Conservation (phyloP, 2,329 filamentous ascomycete genomes). For the Fusarium sp. region DNA sequence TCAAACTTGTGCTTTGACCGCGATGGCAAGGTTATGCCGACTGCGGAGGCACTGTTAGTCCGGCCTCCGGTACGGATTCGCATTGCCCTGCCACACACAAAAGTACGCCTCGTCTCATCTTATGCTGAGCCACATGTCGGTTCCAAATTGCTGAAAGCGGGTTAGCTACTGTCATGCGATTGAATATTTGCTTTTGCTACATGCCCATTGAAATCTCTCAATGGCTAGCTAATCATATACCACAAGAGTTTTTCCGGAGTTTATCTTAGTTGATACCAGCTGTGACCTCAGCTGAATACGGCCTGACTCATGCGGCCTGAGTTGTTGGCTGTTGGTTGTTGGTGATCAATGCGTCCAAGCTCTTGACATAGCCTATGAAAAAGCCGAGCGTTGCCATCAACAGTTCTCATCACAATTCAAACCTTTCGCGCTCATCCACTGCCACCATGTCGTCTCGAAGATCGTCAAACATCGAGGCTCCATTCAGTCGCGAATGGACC, state of each 20-base stretch:
- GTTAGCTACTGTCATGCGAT: too few relatives aligned
- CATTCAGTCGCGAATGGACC: too few relatives aligned
- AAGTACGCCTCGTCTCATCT: neutral
- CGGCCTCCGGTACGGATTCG: neutral
- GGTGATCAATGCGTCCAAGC: neutral
- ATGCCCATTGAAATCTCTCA: neutral
- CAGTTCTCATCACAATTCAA: neutral
- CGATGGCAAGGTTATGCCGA: too few relatives aligned
- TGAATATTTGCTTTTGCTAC: too few relatives aligned
- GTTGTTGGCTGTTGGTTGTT: neutral
- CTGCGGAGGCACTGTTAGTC: conserved; percentile 3
- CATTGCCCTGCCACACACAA: neutral
- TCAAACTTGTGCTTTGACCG: neutral
- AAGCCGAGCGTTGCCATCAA: too few relatives aligned
- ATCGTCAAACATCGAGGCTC: too few relatives aligned
- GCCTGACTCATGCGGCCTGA: neutral
- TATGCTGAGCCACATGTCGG: too few relatives aligned
- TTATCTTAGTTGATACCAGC: neutral
- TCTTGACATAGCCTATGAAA: too few relatives aligned
- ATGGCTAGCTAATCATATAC: neutral
- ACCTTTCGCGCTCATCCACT: too few relatives aligned
- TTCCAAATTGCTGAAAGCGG: too few relatives aligned
- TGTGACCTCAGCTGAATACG: neutral
- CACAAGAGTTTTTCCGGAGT: too few relatives aligned
- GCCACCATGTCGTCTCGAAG: too few relatives aligned